Evolutionary conservation across 2,329 filamentous ascomycete genomes (phyloP).

Genomic region (Sclerotinia glacialis): DNA sequence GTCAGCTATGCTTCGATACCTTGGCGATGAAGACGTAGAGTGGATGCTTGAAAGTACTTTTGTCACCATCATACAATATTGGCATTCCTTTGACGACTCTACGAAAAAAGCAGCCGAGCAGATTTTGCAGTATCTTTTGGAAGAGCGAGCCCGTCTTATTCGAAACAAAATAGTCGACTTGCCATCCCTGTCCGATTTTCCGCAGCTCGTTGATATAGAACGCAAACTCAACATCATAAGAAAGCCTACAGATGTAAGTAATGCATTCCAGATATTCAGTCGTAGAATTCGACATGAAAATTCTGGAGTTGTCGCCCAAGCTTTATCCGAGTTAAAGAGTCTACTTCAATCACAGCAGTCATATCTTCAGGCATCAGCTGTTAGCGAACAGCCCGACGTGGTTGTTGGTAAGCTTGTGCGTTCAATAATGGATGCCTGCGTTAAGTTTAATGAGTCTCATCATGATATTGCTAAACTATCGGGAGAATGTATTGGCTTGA

Average conservation of each 20-base stretch:
- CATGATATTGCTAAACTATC: constrained; percentile 68
- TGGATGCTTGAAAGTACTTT: constrained; percentile 84
- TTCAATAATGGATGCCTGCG: constrained; percentile 78
- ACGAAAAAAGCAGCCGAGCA: constrained; percentile 59
- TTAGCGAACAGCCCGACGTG: constrained; percentile 79
- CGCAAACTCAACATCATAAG: constrained; percentile 63
- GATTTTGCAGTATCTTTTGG: constrained; percentile 53
- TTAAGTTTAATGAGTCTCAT: constrained; percentile 71
- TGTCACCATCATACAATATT: constrained; percentile 80
- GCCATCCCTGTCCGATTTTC: constrained; percentile 72
- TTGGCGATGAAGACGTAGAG: constrained; percentile 77
- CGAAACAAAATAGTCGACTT: constrained; percentile 68
- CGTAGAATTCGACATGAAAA: constrained; percentile 79
- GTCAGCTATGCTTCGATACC: constrained; percentile 70
- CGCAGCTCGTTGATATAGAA: constrained; percentile 67
- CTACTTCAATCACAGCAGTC: constrained; percentile 73
- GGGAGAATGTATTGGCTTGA: constrained; percentile 78
- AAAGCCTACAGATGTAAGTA: constrained; percentile 61
- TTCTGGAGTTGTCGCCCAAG: constrained; percentile 77
- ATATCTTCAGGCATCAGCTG: constrained; percentile 73
- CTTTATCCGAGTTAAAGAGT: constrained; percentile 70
- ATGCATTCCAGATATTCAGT: constrained; percentile 67
- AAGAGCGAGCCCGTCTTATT: constrained; percentile 47
- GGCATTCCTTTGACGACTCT: constrained; percentile 61
- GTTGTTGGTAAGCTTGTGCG: constrained; percentile 70